Evolutionary conservation across 768 basidiomycete species (phyloP).

Genomic region (Pilatotrama ljubarskyi): DNA sequence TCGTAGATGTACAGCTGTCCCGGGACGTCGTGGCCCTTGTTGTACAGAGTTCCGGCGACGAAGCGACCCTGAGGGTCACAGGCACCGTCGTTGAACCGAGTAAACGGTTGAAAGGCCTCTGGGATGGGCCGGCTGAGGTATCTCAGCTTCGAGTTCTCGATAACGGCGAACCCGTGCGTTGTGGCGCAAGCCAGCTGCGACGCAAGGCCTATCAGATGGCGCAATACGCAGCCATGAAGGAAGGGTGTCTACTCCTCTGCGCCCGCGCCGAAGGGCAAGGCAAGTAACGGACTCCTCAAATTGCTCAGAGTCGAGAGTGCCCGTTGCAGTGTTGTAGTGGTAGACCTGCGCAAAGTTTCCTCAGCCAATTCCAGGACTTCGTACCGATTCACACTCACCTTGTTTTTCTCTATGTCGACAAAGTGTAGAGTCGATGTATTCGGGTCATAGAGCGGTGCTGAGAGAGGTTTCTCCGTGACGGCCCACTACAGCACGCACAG

Average conservation of each 20-base stretch:
- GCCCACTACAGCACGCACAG: not conserved
- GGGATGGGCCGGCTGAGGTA: constrained; percentile 57
- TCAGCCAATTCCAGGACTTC: not conserved
- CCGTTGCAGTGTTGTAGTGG: constrained; percentile 47
- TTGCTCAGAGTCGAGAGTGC: constrained; percentile 45
- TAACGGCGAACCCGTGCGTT: constrained; percentile 53
- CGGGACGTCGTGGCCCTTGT: constrained; percentile 48
- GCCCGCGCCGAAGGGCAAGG: constrained; percentile 50
- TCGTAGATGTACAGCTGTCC: constrained; percentile 63
- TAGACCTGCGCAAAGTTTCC: constrained; percentile 43
- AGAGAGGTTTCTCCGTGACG: not conserved
- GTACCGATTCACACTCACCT: constrained; percentile 35
- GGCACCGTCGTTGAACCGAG: constrained; percentile 70
- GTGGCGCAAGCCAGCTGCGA: constrained; percentile 60
- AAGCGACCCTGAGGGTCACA: constrained; percentile 66
- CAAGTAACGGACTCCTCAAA: constrained; percentile 60
- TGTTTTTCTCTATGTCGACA: constrained; percentile 61
- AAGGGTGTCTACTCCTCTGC: constrained; percentile 42
- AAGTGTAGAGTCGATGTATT: constrained; percentile 58
- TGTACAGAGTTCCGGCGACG: constrained; percentile 63
- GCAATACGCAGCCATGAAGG: not conserved
- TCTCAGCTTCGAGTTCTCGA: constrained; percentile 43
- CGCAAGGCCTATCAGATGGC: constrained; percentile 7
- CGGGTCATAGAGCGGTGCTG: constrained; percentile 65
- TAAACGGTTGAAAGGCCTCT: constrained; percentile 41